Conservation (phyloP, 768 basidiomycete species). For the Lentinula sp. region DNA sequence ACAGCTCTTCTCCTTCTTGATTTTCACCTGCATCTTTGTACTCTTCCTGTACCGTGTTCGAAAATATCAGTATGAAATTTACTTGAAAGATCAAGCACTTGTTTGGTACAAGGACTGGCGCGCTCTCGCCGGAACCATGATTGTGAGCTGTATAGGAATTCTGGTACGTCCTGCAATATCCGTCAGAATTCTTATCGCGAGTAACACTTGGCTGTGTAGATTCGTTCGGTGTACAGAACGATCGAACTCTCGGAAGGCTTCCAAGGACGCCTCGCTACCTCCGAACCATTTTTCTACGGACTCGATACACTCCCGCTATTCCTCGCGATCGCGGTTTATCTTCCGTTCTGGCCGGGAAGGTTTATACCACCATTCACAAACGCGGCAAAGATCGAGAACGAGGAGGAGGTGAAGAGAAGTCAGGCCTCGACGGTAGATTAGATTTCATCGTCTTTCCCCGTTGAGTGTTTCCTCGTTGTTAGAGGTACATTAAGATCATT, state of each 20-base stretch:
- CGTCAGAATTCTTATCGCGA: not conserved
- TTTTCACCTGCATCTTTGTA: slow-evolving; percentile 40
- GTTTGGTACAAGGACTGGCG: slow-evolving; percentile 57
- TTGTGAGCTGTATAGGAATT: slow-evolving; percentile 56
- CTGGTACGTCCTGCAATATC: slow-evolving; percentile 33
- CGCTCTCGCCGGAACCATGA: slow-evolving; percentile 41
- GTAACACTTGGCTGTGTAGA: slow-evolving; percentile 23
- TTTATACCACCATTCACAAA: slow-evolving; percentile 27
- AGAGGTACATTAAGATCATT: not conserved
- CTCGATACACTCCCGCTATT: slow-evolving; percentile 65
- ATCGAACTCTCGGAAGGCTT: slow-evolving; percentile 41
- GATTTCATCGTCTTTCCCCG: not conserved
- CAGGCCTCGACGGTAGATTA: not conserved
- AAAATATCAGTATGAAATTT: slow-evolving; percentile 31
- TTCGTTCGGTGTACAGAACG: slow-evolving; percentile 56
- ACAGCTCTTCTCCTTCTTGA: slow-evolving; percentile 47
- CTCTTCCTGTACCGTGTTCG: slow-evolving; percentile 46
- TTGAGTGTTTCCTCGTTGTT: not conserved
- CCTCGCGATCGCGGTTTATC: slow-evolving; percentile 50
- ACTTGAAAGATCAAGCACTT: slow-evolving; percentile 28
- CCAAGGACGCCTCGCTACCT: slow-evolving; percentile 46
- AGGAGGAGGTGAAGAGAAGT: slow-evolving; percentile 9
- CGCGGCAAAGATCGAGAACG: not conserved
- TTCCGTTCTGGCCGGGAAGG: slow-evolving; percentile 61
- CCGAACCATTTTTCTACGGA: slow-evolving; percentile 59